These are phyloP conservation scores for Pythium periplocum DNA, from an alignment of 352 stramenopile genomes.

Conservation along the genomic window DNA sequence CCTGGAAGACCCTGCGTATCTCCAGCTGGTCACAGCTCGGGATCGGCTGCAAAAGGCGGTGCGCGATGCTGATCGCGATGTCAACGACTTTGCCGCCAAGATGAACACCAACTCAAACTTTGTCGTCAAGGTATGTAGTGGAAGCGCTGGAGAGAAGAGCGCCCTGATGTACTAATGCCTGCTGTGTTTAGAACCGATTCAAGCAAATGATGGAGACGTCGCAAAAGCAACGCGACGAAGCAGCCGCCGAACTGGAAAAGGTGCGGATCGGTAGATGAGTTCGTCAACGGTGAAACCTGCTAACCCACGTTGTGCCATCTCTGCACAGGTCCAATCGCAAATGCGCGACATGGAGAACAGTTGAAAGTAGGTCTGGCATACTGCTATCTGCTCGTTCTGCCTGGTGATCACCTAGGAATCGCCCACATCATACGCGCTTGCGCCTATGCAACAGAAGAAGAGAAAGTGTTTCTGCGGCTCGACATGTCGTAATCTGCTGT, in stretches of 20 bases:
- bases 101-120: conserved; percentile 76
- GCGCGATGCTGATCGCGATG: conserved; percentile 57
- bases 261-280: conserved; percentile 3
- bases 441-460: too few species aligned
- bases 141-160: background rate
- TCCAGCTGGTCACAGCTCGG: conserved; percentile 51
- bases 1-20: conserved; percentile 59
- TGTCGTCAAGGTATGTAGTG: conserved; percentile 60
- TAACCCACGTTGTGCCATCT: background rate
- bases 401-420: too few species aligned
- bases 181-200: conserved; percentile 53
- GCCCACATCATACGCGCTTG: too few species aligned
- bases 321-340: conserved; percentile 24
- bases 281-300: background rate
- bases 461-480: too few species aligned
- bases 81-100: conserved; percentile 57
- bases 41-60: conserved; percentile 67
- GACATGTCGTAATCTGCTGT: too few species aligned
- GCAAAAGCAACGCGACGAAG: conserved; percentile 42
- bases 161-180: background rate
- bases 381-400: too few species aligned
- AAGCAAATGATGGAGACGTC: conserved; percentile 77
- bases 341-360: conserved; percentile 14
- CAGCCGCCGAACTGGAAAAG: conserved; percentile 51
- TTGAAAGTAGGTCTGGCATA: too few species aligned